Conservation (phyloP, 345 rosid genomes). For the Citrus sinensis region DNA sequence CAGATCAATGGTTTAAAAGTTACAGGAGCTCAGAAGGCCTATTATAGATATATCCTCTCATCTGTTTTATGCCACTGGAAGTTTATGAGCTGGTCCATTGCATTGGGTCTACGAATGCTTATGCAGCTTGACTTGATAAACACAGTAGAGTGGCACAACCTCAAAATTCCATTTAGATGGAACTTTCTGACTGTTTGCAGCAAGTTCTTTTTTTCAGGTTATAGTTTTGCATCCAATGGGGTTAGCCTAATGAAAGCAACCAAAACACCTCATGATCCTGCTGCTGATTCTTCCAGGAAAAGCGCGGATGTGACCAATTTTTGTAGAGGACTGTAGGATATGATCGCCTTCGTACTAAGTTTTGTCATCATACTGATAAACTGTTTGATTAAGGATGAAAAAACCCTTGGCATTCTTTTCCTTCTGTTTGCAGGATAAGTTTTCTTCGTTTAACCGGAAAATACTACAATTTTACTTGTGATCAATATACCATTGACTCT, state of each 20-base stretch:
- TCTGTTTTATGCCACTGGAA: background rate
- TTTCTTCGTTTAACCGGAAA: background rate
- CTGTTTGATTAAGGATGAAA: background rate
- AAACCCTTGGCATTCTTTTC: background rate
- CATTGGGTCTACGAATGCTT: background rate
- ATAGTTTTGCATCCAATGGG: background rate
- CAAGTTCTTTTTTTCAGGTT: background rate
- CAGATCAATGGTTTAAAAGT: background rate
- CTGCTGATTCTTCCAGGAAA: background rate
- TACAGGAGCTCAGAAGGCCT: background rate
- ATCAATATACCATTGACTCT: background rate
- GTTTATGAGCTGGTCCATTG: background rate
- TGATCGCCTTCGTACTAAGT: background rate
- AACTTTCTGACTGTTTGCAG: background rate
- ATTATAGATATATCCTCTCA: background rate
- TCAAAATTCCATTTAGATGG: background rate
- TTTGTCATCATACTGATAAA: background rate
- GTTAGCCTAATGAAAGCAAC: background rate
- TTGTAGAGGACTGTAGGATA: background rate
- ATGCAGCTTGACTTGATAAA: background rate
- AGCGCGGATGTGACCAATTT: background rate
- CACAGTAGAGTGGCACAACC: background rate
- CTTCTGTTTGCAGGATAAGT: background rate
- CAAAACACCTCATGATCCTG: background rate
- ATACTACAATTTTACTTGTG: background rate